Percentiles rank a stretch among this genome's conserved stretches.
Evolutionary conservation across 2,329 filamentous ascomycete genomes (phyloP).

Genomic region (Curvularia verruculosa): DNA sequence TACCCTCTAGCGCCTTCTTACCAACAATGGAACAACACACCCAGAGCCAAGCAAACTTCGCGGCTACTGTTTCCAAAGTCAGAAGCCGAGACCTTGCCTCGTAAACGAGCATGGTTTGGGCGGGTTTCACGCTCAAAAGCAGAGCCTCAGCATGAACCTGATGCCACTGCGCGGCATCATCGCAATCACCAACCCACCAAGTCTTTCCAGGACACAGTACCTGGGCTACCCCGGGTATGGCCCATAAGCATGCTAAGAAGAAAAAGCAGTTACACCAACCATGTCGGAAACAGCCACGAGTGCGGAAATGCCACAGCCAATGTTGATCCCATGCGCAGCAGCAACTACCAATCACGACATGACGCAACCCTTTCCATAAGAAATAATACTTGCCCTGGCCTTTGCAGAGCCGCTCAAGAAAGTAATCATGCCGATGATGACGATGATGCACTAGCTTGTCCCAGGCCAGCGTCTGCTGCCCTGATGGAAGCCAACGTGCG

Average conservation of each 20-base stretch:
- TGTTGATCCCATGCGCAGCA: neutral
- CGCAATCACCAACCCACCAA: neutral
- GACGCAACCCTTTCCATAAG: neutral
- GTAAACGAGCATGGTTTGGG: constrained; percentile 21
- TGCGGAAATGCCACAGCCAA: neutral
- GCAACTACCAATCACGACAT: neutral
- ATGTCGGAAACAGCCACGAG: neutral
- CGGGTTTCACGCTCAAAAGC: neutral
- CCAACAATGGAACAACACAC: constrained; percentile 31
- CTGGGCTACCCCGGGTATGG: neutral
- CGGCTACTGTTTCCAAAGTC: constrained; percentile 19
- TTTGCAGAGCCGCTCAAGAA: neutral
- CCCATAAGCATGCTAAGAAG: neutral
- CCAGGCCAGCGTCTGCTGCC: neutral
- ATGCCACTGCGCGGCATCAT: neutral
- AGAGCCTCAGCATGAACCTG: neutral
- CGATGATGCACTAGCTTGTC: neutral
- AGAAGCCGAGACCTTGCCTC: constrained; percentile 4
- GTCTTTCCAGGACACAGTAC: neutral
- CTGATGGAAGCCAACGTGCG: neutral
- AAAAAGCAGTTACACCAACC: neutral
- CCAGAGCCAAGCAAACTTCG: constrained; percentile 30
- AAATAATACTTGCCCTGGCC: neutral
- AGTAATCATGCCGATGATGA: neutral
- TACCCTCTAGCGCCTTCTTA: constrained; percentile 33